These are phyloP conservation scores for Camelina sativa DNA, from an alignment of 345 rosid species.

Conservation along the genomic window DNA sequence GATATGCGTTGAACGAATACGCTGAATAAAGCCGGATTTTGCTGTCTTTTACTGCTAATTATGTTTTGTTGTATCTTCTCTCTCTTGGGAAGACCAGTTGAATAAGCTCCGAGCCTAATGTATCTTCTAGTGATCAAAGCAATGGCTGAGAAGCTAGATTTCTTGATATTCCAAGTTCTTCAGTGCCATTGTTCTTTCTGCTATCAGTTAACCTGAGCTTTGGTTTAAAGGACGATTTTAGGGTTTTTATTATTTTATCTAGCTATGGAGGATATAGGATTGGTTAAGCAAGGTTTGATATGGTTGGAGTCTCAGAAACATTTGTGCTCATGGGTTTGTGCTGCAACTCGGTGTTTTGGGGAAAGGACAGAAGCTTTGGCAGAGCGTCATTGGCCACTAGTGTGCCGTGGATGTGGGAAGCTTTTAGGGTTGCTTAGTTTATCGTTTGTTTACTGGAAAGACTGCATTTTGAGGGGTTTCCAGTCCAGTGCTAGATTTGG, in stretches of 20 bases:
- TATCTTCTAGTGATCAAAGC: slow-evolving; percentile 23
- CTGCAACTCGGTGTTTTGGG: slow-evolving; percentile 48
- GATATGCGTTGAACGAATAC: slow-evolving; percentile 47
- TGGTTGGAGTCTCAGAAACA: slow-evolving; percentile 82
- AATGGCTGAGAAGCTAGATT: slow-evolving; percentile 21
- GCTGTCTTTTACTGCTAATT: slow-evolving; percentile 12
- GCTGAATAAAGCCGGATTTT: slow-evolving; percentile 50
- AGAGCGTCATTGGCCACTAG: slow-evolving; percentile 87
- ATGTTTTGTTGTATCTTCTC: slow-evolving; percentile 3
- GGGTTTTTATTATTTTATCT: background rate
- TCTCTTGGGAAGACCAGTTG: slow-evolving; percentile 1
- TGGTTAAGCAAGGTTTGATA: slow-evolving; percentile 77
- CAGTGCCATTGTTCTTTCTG: background rate
- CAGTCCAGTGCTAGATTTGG: slow-evolving; percentile 69
- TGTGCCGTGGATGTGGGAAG: slow-evolving; percentile 66
- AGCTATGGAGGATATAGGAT: slow-evolving; percentile 85
- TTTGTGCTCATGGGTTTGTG: slow-evolving; percentile 50
- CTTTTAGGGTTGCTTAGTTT: slow-evolving; percentile 49
- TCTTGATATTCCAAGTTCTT: slow-evolving; percentile 3
- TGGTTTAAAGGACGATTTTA: background rate
- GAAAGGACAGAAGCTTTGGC: slow-evolving; percentile 58
- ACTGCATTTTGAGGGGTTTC: slow-evolving; percentile 69
- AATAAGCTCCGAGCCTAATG: background rate
- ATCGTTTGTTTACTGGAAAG: slow-evolving; percentile 70
- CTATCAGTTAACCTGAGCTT: slow-evolving; percentile 7